phyloP scores from a whole-genome alignment of 331 rosid genomes.

The Cydonia oblonga region DNA sequence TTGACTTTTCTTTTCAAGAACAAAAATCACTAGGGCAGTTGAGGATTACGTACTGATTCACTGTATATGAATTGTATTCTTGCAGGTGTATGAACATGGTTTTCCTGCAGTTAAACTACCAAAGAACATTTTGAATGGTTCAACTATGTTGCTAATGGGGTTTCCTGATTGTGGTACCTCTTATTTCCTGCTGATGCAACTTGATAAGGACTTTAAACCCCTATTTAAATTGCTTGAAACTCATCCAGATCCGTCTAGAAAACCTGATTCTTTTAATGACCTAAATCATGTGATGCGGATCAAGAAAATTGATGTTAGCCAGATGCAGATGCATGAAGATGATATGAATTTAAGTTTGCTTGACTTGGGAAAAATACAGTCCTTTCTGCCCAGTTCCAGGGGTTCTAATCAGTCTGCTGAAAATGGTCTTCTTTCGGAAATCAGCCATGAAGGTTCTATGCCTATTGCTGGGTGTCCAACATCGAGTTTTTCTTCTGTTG shows the following conservation, averaged over 20 bases:
- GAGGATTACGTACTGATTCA: neutral
- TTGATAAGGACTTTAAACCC: conserved; percentile 89
- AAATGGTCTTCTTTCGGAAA: conserved; percentile 43
- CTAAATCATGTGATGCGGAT: conserved; percentile 47
- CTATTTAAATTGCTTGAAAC: conserved; percentile 80
- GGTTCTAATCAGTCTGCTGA: conserved; percentile 46
- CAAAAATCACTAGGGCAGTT: neutral
- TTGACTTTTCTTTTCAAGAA: neutral
- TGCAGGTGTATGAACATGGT: conserved; percentile 84
- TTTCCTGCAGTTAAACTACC: conserved; percentile 67
- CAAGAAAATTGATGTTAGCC: conserved; percentile 70
- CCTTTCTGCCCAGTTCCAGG: conserved; percentile 38
- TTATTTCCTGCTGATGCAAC: conserved; percentile 75
- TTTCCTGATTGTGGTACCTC: conserved; percentile 92
- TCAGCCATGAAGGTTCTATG: conserved; percentile 40
- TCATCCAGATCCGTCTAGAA: conserved; percentile 48
- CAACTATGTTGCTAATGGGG: conserved; percentile 72
- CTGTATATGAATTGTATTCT: neutral
- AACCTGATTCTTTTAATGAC: conserved; percentile 47
- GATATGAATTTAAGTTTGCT: conserved; percentile 76
- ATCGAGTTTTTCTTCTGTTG: conserved; percentile 84
- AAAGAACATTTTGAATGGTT: conserved; percentile 54
- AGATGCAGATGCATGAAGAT: conserved; percentile 82
- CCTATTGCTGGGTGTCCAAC: conserved; percentile 52
- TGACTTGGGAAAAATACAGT: conserved; percentile 55